Evolutionary conservation across 306 rosid genomes (phyloP).

Genomic region (Rosa rugosa): DNA sequence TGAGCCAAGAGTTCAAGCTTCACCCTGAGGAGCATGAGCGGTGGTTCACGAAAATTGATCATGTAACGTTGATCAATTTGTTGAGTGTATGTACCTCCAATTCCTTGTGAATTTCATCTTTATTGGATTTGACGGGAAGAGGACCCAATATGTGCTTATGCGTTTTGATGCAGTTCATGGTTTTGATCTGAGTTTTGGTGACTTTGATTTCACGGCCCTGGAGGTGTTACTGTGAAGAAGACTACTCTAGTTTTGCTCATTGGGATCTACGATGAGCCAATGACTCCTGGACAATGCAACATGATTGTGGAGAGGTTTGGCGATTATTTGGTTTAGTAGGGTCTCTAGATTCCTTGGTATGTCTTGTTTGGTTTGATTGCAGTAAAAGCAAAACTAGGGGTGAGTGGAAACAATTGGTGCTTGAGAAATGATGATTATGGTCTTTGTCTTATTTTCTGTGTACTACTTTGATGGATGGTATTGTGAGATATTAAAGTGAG

Average conservation of each 20-base stretch:
- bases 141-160: too few species aligned
- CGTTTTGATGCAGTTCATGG: conserved; percentile 8
- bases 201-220: conserved; percentile 62
- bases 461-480: conserved; percentile 45
- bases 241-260: conserved; percentile 61
- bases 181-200: conserved; percentile 14
- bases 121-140: too few species aligned
- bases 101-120: too few species aligned
- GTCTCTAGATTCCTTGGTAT: conserved; percentile 45
- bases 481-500: conserved; percentile 41
- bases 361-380: conserved; percentile 49
- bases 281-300: conserved; percentile 87
- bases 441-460: conserved; percentile 40
- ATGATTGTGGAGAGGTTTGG: conserved; percentile 94
- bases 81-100: too few species aligned
- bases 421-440: conserved; percentile 56
- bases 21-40: too few species aligned
- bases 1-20: too few species aligned
- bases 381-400: conserved; percentile 46
- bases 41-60: too few species aligned
- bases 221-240: conserved; percentile 83
- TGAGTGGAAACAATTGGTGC: conserved; percentile 50
- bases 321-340: conserved; percentile 77
- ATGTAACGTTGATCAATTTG: too few species aligned
- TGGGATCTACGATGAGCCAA: conserved; percentile 84